phyloP scores from a whole-genome alignment of 192 early-diverging fungal species.

The Cladochytrium replicatum region DNA sequence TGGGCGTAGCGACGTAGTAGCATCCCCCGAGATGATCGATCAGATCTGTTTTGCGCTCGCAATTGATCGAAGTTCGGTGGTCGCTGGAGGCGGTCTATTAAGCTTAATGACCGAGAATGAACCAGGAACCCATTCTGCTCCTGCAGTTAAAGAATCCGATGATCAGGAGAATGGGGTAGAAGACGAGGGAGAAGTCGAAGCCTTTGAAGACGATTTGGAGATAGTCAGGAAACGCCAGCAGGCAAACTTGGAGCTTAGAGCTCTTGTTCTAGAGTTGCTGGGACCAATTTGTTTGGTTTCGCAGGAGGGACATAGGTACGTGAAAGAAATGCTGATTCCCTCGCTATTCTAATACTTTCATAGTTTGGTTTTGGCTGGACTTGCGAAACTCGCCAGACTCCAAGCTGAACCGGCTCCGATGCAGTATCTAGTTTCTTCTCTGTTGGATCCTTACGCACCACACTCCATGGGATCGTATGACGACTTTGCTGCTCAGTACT shows the following conservation, averaged over 20 bases:
- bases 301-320: slow-evolving; percentile 9
- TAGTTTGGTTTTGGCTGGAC: slow-evolving; percentile 10
- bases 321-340: not conserved
- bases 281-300: slow-evolving; percentile 25
- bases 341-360: slow-evolving; percentile 7
- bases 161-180: not conserved
- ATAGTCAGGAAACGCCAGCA: slow-evolving; percentile 3
- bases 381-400: slow-evolving; percentile 7
- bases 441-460: slow-evolving; percentile 17
- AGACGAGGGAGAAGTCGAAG: not conserved
- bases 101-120: not conserved
- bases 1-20: slow-evolving; percentile 11
- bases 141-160: too few relatives aligned
- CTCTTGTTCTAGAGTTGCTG: slow-evolving; percentile 11
- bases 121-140: not conserved
- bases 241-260: slow-evolving; percentile 6
- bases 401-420: slow-evolving; percentile 22
- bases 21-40: slow-evolving; percentile 6
- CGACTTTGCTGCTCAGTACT: not conserved
- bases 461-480: not conserved
- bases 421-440: slow-evolving; percentile 9
- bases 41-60: slow-evolving; percentile 17
- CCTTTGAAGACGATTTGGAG: not conserved
- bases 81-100: slow-evolving; percentile 1
- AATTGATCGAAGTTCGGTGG: not conserved